A percentile compares a stretch with the other conserved stretches of the same genome.
phyloP scores from a whole-genome alignment of 106 monocot genomes.

The Platanthera zijinensis region DNA sequence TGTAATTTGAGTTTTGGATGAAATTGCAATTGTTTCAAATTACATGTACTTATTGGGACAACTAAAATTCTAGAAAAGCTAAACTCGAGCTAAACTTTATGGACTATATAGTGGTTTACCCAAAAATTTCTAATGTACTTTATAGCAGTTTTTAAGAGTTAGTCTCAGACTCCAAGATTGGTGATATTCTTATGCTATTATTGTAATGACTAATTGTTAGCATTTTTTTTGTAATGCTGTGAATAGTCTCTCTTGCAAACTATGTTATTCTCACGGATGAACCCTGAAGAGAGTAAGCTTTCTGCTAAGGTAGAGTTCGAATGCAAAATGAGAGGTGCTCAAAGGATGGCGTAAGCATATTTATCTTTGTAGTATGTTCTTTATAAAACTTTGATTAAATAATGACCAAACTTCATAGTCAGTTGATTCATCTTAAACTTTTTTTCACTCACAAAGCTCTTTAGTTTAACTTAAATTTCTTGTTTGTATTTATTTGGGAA shows the following conservation, averaged over 20 bases:
- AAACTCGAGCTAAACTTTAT: too few relatives aligned
- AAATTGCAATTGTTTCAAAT: too few relatives aligned
- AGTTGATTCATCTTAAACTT: not conserved
- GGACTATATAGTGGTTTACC: too few relatives aligned
- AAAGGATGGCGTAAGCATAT: constrained; percentile 91
- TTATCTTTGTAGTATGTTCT: not conserved
- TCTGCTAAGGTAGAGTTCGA: constrained; percentile 88
- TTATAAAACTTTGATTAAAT: not conserved
- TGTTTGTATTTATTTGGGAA: not conserved
- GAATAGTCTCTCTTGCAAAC: constrained; percentile 85
- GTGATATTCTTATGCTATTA: not conserved
- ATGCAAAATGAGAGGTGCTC: constrained; percentile 98
- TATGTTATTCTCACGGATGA: constrained; percentile 71
- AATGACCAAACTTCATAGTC: not conserved
- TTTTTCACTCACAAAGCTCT: not conserved
- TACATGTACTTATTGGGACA: too few relatives aligned
- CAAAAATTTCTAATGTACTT: too few relatives aligned
- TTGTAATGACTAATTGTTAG: constrained; percentile 1
- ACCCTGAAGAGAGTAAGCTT: constrained; percentile 65
- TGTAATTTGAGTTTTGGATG: too few relatives aligned
- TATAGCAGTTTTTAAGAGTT: not conserved
- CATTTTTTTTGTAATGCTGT: constrained; percentile 1
- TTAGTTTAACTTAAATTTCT: not conserved
- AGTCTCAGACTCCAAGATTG: not conserved
- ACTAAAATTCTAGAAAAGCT: too few relatives aligned